Conservation (phyloP, 305 asterid genomes). For the Fraxinus nigra region DNA sequence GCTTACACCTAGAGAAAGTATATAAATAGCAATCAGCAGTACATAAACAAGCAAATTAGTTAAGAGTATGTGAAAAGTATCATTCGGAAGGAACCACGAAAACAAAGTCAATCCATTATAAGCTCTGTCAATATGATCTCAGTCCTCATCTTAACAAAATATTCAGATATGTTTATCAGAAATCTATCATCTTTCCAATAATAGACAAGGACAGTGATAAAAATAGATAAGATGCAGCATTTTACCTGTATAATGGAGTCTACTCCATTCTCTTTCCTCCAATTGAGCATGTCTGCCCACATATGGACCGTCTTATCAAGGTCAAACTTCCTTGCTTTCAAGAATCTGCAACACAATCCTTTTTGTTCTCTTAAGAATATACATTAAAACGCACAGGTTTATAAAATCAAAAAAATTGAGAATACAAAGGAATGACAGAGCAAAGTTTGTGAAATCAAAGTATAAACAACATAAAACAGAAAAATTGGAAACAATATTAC, state of each 20-base stretch:
- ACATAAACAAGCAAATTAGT: conserved; percentile 7
- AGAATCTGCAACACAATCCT: conserved; percentile 51
- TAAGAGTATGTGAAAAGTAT: neutral
- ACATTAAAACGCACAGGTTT: neutral
- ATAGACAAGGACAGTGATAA: conserved; percentile 7
- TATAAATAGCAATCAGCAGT: neutral
- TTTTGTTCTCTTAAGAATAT: conserved; percentile 11
- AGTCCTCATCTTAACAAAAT: conserved; percentile 5
- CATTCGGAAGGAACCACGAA: neutral
- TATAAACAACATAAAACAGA: neutral
- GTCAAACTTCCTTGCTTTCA: conserved; percentile 94
- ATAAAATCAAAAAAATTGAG: neutral
- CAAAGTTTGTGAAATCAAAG: neutral
- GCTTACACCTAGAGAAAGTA: neutral
- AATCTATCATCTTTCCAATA: neutral
- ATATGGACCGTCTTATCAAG: conserved; percentile 77
- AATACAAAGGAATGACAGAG: neutral
- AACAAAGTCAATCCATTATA: conserved; percentile 16
- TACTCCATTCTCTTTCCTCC: conserved; percentile 85
- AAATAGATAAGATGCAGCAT: conserved; percentile 13
- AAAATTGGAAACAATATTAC: neutral
- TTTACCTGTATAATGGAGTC: conserved; percentile 78
- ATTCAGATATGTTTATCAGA: conserved; percentile 11
- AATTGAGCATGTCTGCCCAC: conserved; percentile 94
- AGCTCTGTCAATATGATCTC: conserved; percentile 12